Evolutionary conservation across 345 rosid genomes (phyloP).

Genomic region (Crucihimalaya himalaica): DNA sequence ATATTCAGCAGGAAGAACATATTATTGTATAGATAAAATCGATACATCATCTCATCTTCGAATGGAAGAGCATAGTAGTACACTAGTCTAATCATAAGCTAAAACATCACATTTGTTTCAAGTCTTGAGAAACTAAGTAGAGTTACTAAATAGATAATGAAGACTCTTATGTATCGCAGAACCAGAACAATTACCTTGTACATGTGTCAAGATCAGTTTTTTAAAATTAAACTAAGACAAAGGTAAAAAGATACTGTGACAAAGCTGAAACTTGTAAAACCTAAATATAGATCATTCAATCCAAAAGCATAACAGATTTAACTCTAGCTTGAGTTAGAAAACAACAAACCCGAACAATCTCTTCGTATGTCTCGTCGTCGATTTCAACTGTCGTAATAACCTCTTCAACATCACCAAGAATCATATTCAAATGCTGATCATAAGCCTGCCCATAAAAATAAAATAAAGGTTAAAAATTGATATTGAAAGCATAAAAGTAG

Average conservation of each 20-base stretch:
- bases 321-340: background rate
- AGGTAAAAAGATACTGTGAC: background rate
- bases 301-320: background rate
- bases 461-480: too few species aligned
- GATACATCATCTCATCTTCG: background rate
- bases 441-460: slow-evolving; percentile 30
- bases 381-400: slow-evolving; percentile 74
- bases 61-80: background rate
- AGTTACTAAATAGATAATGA: background rate
- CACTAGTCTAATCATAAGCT: background rate
- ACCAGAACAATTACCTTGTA: background rate
- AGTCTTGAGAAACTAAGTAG: background rate
- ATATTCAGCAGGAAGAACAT: slow-evolving; percentile 7
- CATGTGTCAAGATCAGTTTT: background rate
- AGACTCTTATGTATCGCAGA: background rate
- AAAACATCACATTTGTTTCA: background rate
- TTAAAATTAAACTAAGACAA: background rate
- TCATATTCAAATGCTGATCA: slow-evolving; percentile 43
- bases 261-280: background rate
- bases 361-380: slow-evolving; percentile 93
- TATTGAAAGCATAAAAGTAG: too few species aligned
- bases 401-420: slow-evolving; percentile 17
- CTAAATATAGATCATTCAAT: background rate
- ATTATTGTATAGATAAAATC: background rate
- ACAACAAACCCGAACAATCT: slow-evolving; percentile 78